Evolutionary conservation across 2,329 filamentous ascomycete species (phyloP).

Genomic region (Cytospora schulzeri): DNA sequence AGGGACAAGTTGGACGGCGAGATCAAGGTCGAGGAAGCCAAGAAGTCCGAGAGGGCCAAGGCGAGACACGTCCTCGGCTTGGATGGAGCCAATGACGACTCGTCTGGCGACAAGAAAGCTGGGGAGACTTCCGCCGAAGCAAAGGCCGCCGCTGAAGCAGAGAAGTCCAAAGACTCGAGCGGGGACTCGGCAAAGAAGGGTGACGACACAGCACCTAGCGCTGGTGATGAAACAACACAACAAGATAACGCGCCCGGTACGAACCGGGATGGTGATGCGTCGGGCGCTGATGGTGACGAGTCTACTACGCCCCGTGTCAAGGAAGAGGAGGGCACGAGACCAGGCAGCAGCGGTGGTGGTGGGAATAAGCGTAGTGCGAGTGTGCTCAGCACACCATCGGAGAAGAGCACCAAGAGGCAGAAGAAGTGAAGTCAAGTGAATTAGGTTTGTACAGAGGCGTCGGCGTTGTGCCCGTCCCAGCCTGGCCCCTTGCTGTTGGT

Average conservation of each 20-base stretch:
- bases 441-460: slow-evolving; percentile 28
- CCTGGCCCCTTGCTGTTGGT: neutral
- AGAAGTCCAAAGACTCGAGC: slow-evolving; percentile 16
- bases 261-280: slow-evolving; percentile 8
- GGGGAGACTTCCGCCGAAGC: slow-evolving; percentile 25
- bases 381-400: slow-evolving; percentile 71
- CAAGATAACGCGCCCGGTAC: slow-evolving; percentile 23
- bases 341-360: slow-evolving; percentile 40
- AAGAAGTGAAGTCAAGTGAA: slow-evolving; percentile 50
- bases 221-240: slow-evolving; percentile 12
- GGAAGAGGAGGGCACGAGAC: slow-evolving; percentile 36
- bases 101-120: slow-evolving; percentile 23
- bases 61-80: slow-evolving; percentile 28
- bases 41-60: slow-evolving; percentile 57
- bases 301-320: slow-evolving; percentile 30
- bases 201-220: slow-evolving; percentile 25
- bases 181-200: slow-evolving; percentile 24
- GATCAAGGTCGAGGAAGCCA: slow-evolving; percentile 60
- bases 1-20: slow-evolving; percentile 76
- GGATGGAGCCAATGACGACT: slow-evolving; percentile 28
- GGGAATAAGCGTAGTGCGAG: slow-evolving; percentile 80
- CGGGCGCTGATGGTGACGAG: slow-evolving; percentile 8
- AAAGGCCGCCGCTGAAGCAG: slow-evolving; percentile 3
- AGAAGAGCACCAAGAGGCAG: slow-evolving; percentile 61
- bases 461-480: neutral